Evolutionary conservation across 768 basidiomycete species (phyloP), one percentile per base, ranked within the genome.

Genomic region (Sarcomyxa edulis): DNA sequence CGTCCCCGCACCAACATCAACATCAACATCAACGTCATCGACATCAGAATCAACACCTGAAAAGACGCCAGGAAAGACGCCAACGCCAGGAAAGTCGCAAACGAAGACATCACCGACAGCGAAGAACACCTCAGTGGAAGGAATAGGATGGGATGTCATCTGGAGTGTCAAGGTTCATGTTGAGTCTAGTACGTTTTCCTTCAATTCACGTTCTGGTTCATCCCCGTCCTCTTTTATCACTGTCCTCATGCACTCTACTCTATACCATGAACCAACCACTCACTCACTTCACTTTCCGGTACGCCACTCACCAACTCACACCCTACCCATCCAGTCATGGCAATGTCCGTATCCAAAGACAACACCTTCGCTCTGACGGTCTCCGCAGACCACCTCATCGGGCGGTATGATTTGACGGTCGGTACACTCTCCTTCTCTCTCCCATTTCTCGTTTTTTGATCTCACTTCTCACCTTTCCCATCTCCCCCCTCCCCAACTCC

Each of bases 341-440:
- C 83, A 3, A 85, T 91, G 84, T 59, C 76, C 0, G 80, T 91
- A 1, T 77, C 84, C 6, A 61, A 57, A 15, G 70, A 73, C 44
- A 67, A 71, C 31, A 52, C 58, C 18, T 68, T 84, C 40, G 90
- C 84, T 4, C 54, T 92, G 41, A 82, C 87, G 0, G 83, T 92
- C 4, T 95, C 93, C 5, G 91, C 85, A 0, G 92, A 96, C 56
- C 81, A 94, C 48, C 56, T 86, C 12, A 51, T 88, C 21, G 77
- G 78, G n/a, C 65, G 68, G 40, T 86, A 84, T 51, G 68, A 81
- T 48, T 60, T 84, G 3, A 48, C 58, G 15, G 82, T 81, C 47
- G 31, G 66, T 37, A 14, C 25, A n/a, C 32, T 29, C 8, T 34
- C 21, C 35, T 24, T 28, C 20, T 35, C 27, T 29, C 35, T 32